Percentiles rank a stretch among this genome's conserved stretches.
Conservation (phyloP, 805 yeast species). For the Blastobotrys parvus region DNA sequence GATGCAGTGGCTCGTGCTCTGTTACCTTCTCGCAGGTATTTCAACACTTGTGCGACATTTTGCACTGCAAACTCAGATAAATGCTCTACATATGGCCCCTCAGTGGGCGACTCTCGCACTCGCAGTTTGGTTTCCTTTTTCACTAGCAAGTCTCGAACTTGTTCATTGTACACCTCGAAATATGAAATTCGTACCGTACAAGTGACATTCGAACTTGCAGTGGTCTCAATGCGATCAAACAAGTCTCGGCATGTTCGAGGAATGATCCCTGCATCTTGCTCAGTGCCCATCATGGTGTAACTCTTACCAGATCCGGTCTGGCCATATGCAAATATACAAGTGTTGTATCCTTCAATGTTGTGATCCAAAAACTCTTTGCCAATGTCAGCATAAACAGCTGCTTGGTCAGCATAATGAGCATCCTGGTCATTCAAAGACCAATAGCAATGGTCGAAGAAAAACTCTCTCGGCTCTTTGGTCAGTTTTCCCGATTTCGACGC, state of each 20-base stretch:
- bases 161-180: conserved; percentile 72
- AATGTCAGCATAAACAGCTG: conserved; percentile 40
- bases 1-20: conserved; percentile 56
- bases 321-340: conserved; percentile 70
- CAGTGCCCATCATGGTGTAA: conserved; percentile 66
- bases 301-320: conserved; percentile 85
- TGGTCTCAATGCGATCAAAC: conserved; percentile 34
- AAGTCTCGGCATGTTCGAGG: conserved; percentile 52
- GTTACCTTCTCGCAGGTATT: conserved; percentile 44
- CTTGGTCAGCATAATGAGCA: conserved; percentile 39
- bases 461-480: conserved; percentile 30
- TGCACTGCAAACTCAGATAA: conserved; percentile 44
- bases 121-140: conserved; percentile 29
- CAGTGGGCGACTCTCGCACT: conserved; percentile 57
- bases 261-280: conserved; percentile 51
- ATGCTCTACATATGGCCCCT: conserved; percentile 68
- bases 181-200: conserved; percentile 47
- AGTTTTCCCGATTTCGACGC: conserved; percentile 13
- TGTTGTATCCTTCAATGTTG: conserved; percentile 61
- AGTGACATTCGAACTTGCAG: conserved; percentile 32
- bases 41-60: conserved; percentile 41
- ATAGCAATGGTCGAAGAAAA: conserved; percentile 45
- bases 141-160: conserved; percentile 53
- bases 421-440: conserved; percentile 36
- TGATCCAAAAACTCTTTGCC: conserved; percentile 57